Base-by-base conservation (phyloP, 306 rosid species). In the Gleditsia sinensis region DNA sequence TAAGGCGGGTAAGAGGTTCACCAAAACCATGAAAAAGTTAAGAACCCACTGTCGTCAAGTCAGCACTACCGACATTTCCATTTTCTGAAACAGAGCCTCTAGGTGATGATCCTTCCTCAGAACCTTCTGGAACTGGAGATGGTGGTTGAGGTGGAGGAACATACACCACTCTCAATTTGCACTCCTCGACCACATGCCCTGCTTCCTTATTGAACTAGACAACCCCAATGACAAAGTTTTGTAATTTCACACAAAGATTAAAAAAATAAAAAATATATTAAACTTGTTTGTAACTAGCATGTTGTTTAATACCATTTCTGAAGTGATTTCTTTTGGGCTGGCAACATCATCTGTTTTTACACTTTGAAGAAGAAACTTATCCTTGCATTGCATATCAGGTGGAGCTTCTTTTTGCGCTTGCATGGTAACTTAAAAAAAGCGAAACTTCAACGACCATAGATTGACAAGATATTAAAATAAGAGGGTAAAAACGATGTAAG, bases 91-190 rank as follows among this genome's bases (percentile, higher is more conserved):
- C 48, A 72, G 89, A 91, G 79, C 82, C 96, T 81, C 93, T 91
- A 6, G 98, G 98, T 9, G 98, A 94, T 23, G 96, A 94, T 39
- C 95, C 97, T 84, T 94, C 98, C 71, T 94, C 98, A 9, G 98
- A 94, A 72, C 90, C 98, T 87, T 94, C 98, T 10, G 88, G 89
- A 10, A 94, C 98, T 0, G 98, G 98, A 83, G 98, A 94, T 51
- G 98, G 97, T 32, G 98, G 97, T 53, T 88, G 97, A 59, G 93
- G 95, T 39, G 97, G 97, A 82, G 97, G 60, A 64, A 88, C 88
- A 77, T 94, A 94, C 71, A 91, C 20, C 73, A 94, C 98, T 86
- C 90, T 88, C 90, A 94, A 88, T 83, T 91, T 94, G 93, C 86
- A 85, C 81, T 94, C 98, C 81, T 94, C 98, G 6, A 94, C 96